Percentiles rank a stretch among this genome's conserved stretches.
Conservation (phyloP, 352 stramenopile genomes). For the Blastocystis sp. region DNA sequence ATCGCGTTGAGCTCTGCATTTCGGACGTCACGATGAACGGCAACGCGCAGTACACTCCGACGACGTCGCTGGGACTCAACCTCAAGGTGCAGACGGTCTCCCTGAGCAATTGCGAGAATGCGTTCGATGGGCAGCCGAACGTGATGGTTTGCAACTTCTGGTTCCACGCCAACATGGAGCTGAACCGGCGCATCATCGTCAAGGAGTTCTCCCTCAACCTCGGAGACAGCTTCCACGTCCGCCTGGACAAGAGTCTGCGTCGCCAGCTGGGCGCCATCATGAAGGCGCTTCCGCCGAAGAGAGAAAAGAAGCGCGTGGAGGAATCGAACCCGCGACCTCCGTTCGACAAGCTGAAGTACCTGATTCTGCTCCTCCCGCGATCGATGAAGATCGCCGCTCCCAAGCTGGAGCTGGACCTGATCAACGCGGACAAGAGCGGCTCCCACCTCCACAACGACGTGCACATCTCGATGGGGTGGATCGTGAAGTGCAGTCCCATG, state of each 20-base stretch:
- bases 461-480: conserved; percentile 18
- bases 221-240: conserved; percentile 52
- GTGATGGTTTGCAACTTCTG: conserved; percentile 37
- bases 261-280: conserved; percentile 31
- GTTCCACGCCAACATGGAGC: conserved; percentile 4
- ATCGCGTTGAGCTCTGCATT: conserved; percentile 15
- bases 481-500: background rate
- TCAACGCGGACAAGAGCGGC: conserved; percentile 48
- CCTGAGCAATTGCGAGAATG: conserved; percentile 42
- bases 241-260: conserved; percentile 55
- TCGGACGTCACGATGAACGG: conserved; percentile 11
- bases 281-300: conserved; percentile 9
- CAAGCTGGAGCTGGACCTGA: conserved; percentile 18
- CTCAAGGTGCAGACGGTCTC: conserved; percentile 15
- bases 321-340: background rate
- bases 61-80: background rate
- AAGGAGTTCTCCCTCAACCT: background rate
- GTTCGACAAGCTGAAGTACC: background rate
- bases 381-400: conserved; percentile 11
- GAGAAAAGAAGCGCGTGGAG: background rate
- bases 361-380: conserved; percentile 19
- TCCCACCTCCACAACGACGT: background rate
- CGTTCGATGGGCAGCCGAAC: conserved; percentile 53
- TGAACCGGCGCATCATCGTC: background rate
- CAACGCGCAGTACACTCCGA: conserved; percentile 39